Base-by-base conservation (phyloP, 2,329 filamentous ascomycete species). In the Ceratocystis smalleyi region DNA sequence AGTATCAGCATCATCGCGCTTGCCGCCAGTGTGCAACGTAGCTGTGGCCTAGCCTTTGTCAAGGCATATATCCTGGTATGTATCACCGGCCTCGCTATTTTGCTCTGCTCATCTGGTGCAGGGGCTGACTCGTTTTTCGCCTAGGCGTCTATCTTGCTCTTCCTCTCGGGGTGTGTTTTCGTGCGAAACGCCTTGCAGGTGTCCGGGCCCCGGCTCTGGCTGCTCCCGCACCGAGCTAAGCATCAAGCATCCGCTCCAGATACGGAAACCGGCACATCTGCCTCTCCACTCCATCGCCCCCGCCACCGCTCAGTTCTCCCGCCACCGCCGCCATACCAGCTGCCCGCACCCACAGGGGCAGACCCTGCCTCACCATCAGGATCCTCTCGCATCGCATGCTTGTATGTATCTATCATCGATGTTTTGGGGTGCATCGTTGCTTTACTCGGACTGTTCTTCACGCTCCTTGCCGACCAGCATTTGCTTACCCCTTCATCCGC, bases 21-120 rank as follows among this genome's bases (percentile, higher is more conserved):
- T 19, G 61, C 61, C 15, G 45, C 61, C 2, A 43, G 47, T 30
- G 47, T 49, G 15, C 61, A 63, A 12, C 61, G 61, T 17, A 24
- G 61, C 10, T 22, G 27, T n/a, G 45, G 45, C 43, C 61, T 63
- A 27, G 8, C 47, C 30, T 63, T 63, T 40, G 45, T 55, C 47
- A 51, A 55, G 27, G 61, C 61, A 17, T 63, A 63, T 43, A 55
- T 63, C 30, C 15, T 63, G 45, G 61, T 63, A 54, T 30, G 61
- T 63, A n/a, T 27, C 5, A 19, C 7, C 30, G 43, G 40, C 59
- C 35, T 43, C 35, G 30, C 59, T 61, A 22, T 10, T 27, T 27
- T 49, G 35, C n/a, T 27, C 27, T 30, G 10, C 19, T 3, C 19
- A 7, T 6, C 43, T 24, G 22, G 15, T 5, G 47, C 47, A 27